Evolutionary conservation across 2,329 filamentous ascomycete genomes (phyloP).

Genomic region (Penicillium crustosum): DNA sequence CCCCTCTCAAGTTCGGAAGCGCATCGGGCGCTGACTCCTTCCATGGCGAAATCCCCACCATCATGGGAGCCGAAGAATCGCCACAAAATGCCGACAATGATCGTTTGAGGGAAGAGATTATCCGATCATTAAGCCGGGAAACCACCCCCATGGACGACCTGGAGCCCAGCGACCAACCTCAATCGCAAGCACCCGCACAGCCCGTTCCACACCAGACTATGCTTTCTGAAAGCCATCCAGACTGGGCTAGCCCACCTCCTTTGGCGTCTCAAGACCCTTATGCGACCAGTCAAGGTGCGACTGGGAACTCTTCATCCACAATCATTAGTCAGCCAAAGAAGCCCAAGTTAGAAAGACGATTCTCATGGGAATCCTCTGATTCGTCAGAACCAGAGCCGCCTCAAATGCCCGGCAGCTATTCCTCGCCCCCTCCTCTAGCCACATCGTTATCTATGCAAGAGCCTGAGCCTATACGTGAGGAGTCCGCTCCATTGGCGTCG

Average conservation of each 20-base stretch:
- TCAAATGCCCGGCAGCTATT: conserved; percentile 17
- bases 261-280: conserved; percentile 20
- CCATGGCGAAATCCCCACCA: conserved; percentile 31
- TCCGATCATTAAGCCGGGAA: conserved; percentile 47
- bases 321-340: conserved; percentile 16
- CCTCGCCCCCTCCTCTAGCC: conserved; percentile 13
- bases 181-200: conserved; percentile 26
- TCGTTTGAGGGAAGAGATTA: conserved; percentile 49
- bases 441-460: conserved; percentile 23
- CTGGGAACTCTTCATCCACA: conserved; percentile 6
- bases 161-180: conserved; percentile 23
- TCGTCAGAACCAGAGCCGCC: conserved; percentile 16
- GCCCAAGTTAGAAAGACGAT: conserved; percentile 39
- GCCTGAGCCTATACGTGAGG: conserved; percentile 19
- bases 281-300: conserved; percentile 2
- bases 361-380: conserved; percentile 45
- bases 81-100: conserved; percentile 46
- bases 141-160: conserved; percentile 33
- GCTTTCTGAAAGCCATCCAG: conserved; percentile 18
- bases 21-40: conserved; percentile 18
- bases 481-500: conserved; percentile 1
- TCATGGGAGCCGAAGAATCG: conserved; percentile 37
- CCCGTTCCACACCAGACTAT: conserved; percentile 34
- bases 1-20: conserved; percentile 37
- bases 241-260: conserved; percentile 12